Base-by-base conservation (phyloP, 805 yeast genomes). In the Maudiozyma turicensis region DNA sequence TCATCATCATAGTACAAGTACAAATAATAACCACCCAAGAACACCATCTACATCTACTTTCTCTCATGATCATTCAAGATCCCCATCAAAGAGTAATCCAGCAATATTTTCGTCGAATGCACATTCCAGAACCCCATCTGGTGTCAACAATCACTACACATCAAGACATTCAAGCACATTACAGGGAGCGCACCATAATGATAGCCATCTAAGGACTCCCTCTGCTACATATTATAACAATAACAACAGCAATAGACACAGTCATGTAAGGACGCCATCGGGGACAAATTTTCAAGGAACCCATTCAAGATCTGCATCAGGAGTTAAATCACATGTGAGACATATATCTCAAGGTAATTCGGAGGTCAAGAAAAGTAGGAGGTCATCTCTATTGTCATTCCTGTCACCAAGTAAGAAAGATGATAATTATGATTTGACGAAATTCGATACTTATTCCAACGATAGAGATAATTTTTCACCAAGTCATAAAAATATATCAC, bases 341-440 rank as follows among this genome's bases (percentile, higher is more conserved):
- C 47, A 48, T 4, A 45, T 52, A 5, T 54, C 60, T 10, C 54
- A 52, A 44, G 38, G 33, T 5, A 60, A 56, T 33, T 49, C 58
- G 30, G 63, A 58, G 8, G 56, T 58, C 5, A 64, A 60, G 42
- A 60, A 63, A 35, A 85, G 81, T 58, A 76, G 77, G 57, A 74
- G 86, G 52, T 79, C 85, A 0, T 80, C 86, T 0, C 65, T 81
- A 38, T 72, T 81, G 49, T 75, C 80, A 46, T 81, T 77, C 53
- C 61, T 77, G 14, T 60, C 64, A 8, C 55, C 55, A n/a, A 54
- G 54, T 32, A 57, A 52, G 48, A 55, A 52, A 2, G 54, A 67
- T 58, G 35, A 48, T 14, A 38, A n/a, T 10, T 8, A 13, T 14
- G 6, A 50, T 47, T 42, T 53, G 11, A 13, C 47, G 11, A 48